Evolutionary conservation across 441 rosid genomes (phyloP), one percentile per base, ranked within the genome.

Genomic region (Erodium trifolium): DNA sequence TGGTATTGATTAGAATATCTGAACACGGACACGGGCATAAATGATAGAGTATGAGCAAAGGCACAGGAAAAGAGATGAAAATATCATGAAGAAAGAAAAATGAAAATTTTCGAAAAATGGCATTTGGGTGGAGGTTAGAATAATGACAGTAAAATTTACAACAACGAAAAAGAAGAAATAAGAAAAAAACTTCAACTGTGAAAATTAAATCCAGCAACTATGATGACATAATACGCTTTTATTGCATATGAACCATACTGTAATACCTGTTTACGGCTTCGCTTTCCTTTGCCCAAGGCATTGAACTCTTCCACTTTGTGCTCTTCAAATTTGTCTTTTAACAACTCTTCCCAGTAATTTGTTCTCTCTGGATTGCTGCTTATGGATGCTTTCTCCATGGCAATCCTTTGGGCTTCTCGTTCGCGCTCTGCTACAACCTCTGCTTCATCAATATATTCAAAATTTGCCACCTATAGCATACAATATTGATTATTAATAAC

Each of bases 291-390:
- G 59, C 99, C 99, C 75, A 94, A 78, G 63, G 96, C 78, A 75
- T 85, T 90, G 62, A 81, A 89, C 80, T 92, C 97, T 84, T 87
- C 94, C 63, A 82, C 81, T 79, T 87, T 93, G 67, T 94, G 90
- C 80, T 78, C 86, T 84, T 92, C 96, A 65, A 84, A 88, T 53
- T 77, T 85, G 79, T 84, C 98, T 83, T 78, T 89, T 59, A 94
- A 78, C 82, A 94, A 82, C 68, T 94, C 99, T 73, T 94, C 99
- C 99, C 99, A 94, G 71, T 77, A 91, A 80, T 75, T 85, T 76
- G 92, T 60, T 81, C 82, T 87, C 70, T 92, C 99, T 69, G 90
- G 72, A 81, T 63, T 82, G 71, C 63, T 59, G 29, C 73, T 81
- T 63, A 77, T 29, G 37, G 82, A 75, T 73, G 85, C 78, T 76